These are phyloP conservation scores for Kodamaea neixiangensis DNA, from an alignment of 805 yeast genomes.

Conservation along the genomic window DNA sequence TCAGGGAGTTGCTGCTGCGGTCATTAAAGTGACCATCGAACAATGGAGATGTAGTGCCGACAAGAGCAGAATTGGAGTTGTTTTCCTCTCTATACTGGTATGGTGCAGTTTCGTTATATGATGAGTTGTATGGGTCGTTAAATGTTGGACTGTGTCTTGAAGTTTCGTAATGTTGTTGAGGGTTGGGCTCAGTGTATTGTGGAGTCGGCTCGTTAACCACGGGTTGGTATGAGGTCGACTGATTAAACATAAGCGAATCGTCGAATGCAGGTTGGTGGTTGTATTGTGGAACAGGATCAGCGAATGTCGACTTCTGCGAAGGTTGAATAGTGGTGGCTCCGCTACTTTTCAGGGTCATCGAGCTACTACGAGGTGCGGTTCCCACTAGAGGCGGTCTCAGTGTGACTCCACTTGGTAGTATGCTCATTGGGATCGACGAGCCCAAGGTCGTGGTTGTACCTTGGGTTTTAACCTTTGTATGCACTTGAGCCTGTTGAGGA, in stretches of 20 bases:
- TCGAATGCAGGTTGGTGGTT: neutral
- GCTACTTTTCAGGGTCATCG: neutral
- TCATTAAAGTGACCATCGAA: neutral
- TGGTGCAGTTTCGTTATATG: neutral
- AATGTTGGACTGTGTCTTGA: neutral
- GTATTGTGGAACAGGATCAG: neutral
- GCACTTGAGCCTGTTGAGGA: neutral
- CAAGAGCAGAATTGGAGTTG: neutral
- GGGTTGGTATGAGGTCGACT: too few relatives aligned
- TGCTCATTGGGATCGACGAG: neutral
- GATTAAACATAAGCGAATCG: too few relatives aligned
- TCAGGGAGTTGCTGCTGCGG: neutral
- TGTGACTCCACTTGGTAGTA: neutral
- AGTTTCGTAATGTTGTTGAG: neutral
- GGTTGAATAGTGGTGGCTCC: neutral
- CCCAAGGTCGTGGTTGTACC: neutral
- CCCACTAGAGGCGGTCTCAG: neutral
- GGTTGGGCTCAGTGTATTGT: neutral
- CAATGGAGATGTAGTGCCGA: neutral
- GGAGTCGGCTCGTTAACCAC: neutral
- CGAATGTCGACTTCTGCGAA: neutral
- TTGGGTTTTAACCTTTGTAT: neutral
- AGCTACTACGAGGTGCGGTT: neutral
- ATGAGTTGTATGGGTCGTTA: neutral
- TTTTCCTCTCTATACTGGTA: neutral